Evolutionary conservation across 2,329 filamentous ascomycete genomes (phyloP).

Genomic region (Pyrenophora seminiperda): DNA sequence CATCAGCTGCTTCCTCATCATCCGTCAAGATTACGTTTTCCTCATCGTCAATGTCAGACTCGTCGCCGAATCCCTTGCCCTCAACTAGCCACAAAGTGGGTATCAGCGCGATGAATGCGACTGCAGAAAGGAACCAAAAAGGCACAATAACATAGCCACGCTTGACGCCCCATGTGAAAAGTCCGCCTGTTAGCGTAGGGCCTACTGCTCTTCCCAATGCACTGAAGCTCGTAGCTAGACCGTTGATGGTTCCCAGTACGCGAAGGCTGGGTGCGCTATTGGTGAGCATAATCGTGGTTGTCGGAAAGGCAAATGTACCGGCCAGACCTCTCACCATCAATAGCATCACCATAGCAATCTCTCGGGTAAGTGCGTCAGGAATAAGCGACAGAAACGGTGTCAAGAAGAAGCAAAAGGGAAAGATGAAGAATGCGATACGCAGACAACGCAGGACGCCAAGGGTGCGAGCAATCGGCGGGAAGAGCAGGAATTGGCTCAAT

Average conservation of each 20-base stretch:
- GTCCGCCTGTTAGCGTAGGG: constrained; percentile 72
- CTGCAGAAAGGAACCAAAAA: constrained; percentile 75
- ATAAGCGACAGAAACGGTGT: constrained; percentile 79
- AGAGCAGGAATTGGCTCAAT: constrained; percentile 82
- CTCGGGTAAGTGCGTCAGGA: constrained; percentile 57
- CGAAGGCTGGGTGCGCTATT: constrained; percentile 78
- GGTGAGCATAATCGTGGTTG: constrained; percentile 85
- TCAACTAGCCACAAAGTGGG: constrained; percentile 77
- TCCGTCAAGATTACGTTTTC: constrained; percentile 32
- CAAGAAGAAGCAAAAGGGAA: constrained; percentile 78
- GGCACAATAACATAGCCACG: constrained; percentile 77
- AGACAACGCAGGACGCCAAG: constrained; percentile 78
- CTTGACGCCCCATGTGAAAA: constrained; percentile 78
- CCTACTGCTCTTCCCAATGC: constrained; percentile 80
- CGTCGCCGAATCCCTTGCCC: constrained; percentile 67
- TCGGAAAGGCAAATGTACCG: constrained; percentile 86
- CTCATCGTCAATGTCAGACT: constrained; percentile 44
- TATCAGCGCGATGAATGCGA: constrained; percentile 69
- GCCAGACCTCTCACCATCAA: constrained; percentile 76
- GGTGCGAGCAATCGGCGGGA: constrained; percentile 73
- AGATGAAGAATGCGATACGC: constrained; percentile 66
- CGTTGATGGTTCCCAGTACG: constrained; percentile 87
- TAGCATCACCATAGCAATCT: constrained; percentile 65
- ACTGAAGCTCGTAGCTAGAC: constrained; percentile 81
- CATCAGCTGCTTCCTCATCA: constrained; percentile 22